Base-by-base conservation (phyloP, 192 early-diverging fungal species). In the Backusella liffmaniae region DNA sequence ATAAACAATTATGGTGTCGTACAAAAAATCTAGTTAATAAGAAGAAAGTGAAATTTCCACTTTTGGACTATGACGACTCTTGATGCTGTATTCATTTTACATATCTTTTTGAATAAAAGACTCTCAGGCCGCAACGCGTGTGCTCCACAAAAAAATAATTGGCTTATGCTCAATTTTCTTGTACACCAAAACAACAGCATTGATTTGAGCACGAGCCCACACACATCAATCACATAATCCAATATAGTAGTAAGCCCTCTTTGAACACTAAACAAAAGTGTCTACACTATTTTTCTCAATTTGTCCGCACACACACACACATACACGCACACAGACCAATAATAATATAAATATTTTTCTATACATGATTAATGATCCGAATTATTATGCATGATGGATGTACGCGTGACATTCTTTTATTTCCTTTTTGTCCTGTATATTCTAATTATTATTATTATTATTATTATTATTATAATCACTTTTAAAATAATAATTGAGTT, bases 121-220 rank as follows among this genome's bases (percentile, higher is more conserved):
- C 53, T 59, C 53, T 59, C 53, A 59, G 53, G 53, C 53, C 53
- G 26, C 53, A 49, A 26, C 53, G 53, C 53, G 53, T 59, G 53
- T 59, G 53, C 53, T 59, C 53, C 53, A 59, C 53, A 59, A 59
- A 59, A 16, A 12, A 7, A 23, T 59, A 59, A 59, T 59, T 26
- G 53, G 53, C 53, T 49, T 29, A 12, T 59, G 9, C 7, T 21
- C 23, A 59, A 59, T 23, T 59, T 59, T 23, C 23, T 59, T 23
- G 21, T 59, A 26, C n/a, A 59, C 8, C 53, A 59, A 59, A 21
- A 23, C 53, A 59, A 59, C 21, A 23, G 26, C n/a, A 59, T 59
- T 23, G 23, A 59, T 67, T 29, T 67, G 18, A 67, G 66, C 66
- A 67, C 66, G 66, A 67, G 66, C 66, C 66, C 66, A 67, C 66